Percentiles rank a stretch among this genome's conserved stretches.
Conservation (phyloP, 768 basidiomycete species). For the Lentinula guzmanii region DNA sequence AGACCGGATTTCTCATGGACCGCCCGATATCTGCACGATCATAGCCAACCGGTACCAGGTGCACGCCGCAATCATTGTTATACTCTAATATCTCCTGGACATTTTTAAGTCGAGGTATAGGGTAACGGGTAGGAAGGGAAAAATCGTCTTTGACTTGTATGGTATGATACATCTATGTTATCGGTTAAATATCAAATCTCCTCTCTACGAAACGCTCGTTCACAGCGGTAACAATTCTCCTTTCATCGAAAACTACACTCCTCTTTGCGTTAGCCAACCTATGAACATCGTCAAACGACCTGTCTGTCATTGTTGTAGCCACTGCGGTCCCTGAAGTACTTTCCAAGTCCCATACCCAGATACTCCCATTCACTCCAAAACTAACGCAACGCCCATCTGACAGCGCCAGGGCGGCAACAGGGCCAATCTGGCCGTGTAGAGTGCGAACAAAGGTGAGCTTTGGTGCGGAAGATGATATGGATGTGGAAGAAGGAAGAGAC, state of each 20-base stretch:
- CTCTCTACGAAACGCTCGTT: constrained; percentile 36
- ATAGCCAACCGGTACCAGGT: too few species aligned
- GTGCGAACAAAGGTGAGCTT: constrained; percentile 69
- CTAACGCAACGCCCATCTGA: constrained; percentile 83
- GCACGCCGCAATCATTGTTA: too few species aligned
- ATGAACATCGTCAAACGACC: constrained; percentile 8
- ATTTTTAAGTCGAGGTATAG: too few species aligned
- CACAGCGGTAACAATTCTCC: constrained; percentile 54
- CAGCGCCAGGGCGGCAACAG: constrained; percentile 61
- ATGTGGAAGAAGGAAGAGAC: constrained; percentile 45
- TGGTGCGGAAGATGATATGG: constrained; percentile 46
- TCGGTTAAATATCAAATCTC: constrained; percentile 51
- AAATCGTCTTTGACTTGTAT: too few species aligned
- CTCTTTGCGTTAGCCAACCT: constrained; percentile 24
- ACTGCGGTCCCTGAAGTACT: constrained; percentile 40
- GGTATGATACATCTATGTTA: neutral
- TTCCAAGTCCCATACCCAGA: constrained; percentile 89
- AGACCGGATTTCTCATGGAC: too few species aligned
- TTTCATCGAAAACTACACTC: constrained; percentile 67
- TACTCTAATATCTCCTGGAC: too few species aligned
- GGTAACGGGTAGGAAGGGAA: too few species aligned
- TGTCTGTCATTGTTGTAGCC: constrained; percentile 20
- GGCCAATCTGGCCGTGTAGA: constrained; percentile 63
- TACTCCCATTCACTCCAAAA: constrained; percentile 60
- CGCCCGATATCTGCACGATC: too few species aligned